Base-by-base conservation (phyloP, 768 basidiomycete species). In the Boletus vinaceobasis region DNA sequence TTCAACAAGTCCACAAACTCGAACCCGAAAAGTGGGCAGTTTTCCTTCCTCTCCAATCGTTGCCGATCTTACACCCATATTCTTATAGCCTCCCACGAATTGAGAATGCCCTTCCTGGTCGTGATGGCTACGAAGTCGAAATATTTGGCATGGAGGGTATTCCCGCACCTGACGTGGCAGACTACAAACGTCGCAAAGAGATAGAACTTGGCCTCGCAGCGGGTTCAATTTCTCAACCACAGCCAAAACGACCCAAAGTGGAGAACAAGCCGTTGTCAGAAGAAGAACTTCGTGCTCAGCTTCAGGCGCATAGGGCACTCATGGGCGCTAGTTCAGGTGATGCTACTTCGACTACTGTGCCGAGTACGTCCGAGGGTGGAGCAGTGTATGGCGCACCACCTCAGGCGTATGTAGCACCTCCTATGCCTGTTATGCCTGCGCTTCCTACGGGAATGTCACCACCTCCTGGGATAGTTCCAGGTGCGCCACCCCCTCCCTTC, bases 101-200 rank as follows among this genome's bases (percentile, higher is more conserved):
- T 26, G 95, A 97, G 52, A 98, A 98, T 68, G 95, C 96, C 0
- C 77, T 99, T 4, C 93, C 96, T 9, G 96, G 95, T 29, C 86
- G 97, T 33, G 96, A 98, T 73, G 93, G 95, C 2, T 98, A 98
- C 63, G 96, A 98, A 69, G 88, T 99, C 36, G 97, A 99, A 74
- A 98, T 99, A 45, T 98, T 98, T 60, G 97, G 97, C 23, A 98
- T 99, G 97, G 96, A 97, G 69, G 97, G 96, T 51, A 93, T 98
- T 47, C 94, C 94, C 8, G 88, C 87, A 4, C 90, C 93, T 33
- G 95, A 96, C 71, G 82, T 96, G 19, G 93, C 91, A 13, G 96
- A 95, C 71, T 98, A 95, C 80, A 96, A 92, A 68, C 88, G 93
- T 49, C 86, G 91, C 60, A 97, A 97, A 68, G 95, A 96, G 70